phyloP scores from a whole-genome alignment of 2,329 filamentous ascomycete genomes.

The Claviceps spartinae region DNA sequence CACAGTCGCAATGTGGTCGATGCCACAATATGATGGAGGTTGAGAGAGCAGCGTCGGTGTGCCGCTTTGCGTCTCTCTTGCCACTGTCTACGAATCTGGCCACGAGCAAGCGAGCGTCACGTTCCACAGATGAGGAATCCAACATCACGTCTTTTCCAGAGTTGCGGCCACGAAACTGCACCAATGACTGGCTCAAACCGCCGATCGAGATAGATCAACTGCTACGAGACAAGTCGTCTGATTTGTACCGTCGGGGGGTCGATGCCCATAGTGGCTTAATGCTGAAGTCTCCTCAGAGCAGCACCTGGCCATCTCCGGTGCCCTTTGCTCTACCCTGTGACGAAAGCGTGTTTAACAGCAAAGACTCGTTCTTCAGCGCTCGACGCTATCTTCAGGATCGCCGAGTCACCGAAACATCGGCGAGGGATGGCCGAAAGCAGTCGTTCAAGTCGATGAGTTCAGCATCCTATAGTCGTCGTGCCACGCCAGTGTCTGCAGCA shows the following conservation, averaged over 20 bases:
- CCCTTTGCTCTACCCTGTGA: constrained; percentile 7
- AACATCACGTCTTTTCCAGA: constrained; percentile 23
- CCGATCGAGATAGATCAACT: constrained; percentile 9
- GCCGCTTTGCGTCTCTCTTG: constrained; percentile 1
- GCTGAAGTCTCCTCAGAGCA: constrained; percentile 1
- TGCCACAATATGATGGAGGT: not conserved
- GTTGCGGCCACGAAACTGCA: constrained; percentile 18
- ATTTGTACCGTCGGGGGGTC: constrained; percentile 17
- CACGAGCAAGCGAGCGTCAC: not conserved
- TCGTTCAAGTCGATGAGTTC: constrained; percentile 13
- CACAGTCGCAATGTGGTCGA: not conserved
- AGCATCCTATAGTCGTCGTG: constrained; percentile 15
- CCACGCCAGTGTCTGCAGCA: constrained; percentile 8
- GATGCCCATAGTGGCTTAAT: constrained; percentile 16
- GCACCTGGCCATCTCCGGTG: constrained; percentile 6
- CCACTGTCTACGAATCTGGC: not conserved
- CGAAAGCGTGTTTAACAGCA: constrained; percentile 11
- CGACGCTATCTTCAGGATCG: not conserved
- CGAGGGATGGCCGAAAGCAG: constrained; percentile 7
- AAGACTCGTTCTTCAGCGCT: constrained; percentile 10
- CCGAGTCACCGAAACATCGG: constrained; percentile 1
- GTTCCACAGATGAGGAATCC: constrained; percentile 9
- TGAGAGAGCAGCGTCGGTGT: not conserved
- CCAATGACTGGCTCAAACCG: constrained; percentile 19
- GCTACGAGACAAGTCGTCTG: constrained; percentile 2